Evolutionary conservation across 2,329 filamentous ascomycete species (phyloP).

Genomic region (Epichloe sibirici): DNA sequence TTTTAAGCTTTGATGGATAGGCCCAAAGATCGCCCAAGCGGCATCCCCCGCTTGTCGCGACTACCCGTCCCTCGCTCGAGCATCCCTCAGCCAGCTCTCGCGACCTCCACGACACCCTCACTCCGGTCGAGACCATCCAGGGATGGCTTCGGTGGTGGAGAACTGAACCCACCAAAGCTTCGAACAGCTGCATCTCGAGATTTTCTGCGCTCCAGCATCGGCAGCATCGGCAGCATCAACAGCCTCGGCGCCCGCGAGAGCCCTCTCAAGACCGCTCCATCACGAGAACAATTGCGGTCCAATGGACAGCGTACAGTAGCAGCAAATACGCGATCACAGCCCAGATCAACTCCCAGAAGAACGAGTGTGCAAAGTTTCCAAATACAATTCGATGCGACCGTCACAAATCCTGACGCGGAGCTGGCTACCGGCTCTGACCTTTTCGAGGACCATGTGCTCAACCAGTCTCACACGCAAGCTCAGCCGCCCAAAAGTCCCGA

Average conservation of each 20-base stretch:
- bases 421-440: background rate
- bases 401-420: background rate
- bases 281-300: slow-evolving; percentile 12
- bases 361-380: slow-evolving; percentile 5
- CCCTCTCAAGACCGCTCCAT: slow-evolving; percentile 9
- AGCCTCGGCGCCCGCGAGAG: slow-evolving; percentile 9
- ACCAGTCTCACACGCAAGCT: background rate
- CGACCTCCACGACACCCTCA: slow-evolving; percentile 13
- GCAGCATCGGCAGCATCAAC: slow-evolving; percentile 10
- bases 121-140: background rate
- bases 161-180: slow-evolving; percentile 28
- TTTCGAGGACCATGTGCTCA: background rate
- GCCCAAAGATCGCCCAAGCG: slow-evolving; percentile 23
- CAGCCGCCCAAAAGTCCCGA: background rate
- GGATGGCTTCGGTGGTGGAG: slow-evolving; percentile 11
- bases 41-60: slow-evolving; percentile 25
- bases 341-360: slow-evolving; percentile 8
- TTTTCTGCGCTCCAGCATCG: slow-evolving; percentile 20
- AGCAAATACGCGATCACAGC: slow-evolving; percentile 6
- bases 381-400: slow-evolving; percentile 5
- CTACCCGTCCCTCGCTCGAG: slow-evolving; percentile 24
- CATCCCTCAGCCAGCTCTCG: slow-evolving; percentile 18
- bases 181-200: slow-evolving; percentile 28
- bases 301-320: slow-evolving; percentile 3
- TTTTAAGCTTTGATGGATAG: slow-evolving; percentile 16